Percentiles rank a stretch among this genome's conserved stretches.
These are phyloP conservation scores for Pyrus communis DNA, from an alignment of 306 rosid genomes.

Conservation along the genomic window DNA sequence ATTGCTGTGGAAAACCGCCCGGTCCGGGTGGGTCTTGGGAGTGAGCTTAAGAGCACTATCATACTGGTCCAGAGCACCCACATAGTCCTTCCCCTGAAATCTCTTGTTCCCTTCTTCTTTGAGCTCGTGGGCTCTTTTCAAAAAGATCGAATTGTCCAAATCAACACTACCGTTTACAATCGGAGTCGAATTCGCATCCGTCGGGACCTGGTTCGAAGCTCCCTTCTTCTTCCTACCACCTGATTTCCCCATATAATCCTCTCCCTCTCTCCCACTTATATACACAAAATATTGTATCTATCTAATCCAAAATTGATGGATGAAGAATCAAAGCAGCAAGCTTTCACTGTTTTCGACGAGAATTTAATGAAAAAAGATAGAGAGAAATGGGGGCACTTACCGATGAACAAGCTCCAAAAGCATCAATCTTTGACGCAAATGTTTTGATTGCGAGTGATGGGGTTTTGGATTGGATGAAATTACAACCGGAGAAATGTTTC, in stretches of 20 bases:
- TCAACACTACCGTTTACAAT: conserved; percentile 59
- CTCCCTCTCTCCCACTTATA: background rate
- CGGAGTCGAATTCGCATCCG: conserved; percentile 32
- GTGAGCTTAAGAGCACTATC: conserved; percentile 76
- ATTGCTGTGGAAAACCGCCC: conserved; percentile 89
- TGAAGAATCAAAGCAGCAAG: background rate
- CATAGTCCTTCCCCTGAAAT: conserved; percentile 75
- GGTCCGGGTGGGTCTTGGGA: conserved; percentile 71
- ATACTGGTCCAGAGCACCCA: conserved; percentile 83
- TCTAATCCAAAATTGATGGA: background rate
- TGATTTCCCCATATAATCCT: conserved; percentile 73
- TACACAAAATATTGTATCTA: conserved; percentile 1
- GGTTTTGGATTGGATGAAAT: background rate
- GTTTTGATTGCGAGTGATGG: background rate
- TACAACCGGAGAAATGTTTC: background rate
- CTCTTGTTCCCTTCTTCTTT: conserved; percentile 87
- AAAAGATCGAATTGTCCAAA: conserved; percentile 65
- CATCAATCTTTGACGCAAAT: background rate
- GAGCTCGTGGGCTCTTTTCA: conserved; percentile 89
- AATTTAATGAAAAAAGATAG: background rate
- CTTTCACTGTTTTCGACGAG: background rate
- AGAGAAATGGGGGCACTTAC: conserved; percentile 20
- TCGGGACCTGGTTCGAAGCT: conserved; percentile 44
- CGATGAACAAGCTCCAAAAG: conserved; percentile 13
- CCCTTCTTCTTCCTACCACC: conserved; percentile 89